Conservation (phyloP, 148 eudicot species). For the Vaccinium macrocarpon region DNA sequence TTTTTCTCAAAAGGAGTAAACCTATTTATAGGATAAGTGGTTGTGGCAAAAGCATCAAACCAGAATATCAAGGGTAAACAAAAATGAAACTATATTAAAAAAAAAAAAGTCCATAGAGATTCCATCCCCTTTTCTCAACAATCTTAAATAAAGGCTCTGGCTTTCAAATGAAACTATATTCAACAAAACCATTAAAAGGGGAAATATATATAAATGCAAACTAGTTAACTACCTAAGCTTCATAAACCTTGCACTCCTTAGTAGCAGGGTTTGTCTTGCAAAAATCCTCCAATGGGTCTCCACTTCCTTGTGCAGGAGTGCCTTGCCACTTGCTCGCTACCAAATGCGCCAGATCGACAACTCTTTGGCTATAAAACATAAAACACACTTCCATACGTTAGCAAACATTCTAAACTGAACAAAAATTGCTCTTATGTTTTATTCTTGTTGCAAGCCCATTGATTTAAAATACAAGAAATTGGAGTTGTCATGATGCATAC, state of each 20-base stretch:
- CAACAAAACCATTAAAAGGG: background rate
- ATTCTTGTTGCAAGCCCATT: background rate
- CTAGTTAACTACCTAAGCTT: constrained; percentile 26
- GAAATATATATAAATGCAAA: background rate
- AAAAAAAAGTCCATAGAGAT: background rate
- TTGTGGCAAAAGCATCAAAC: too few relatives aligned
- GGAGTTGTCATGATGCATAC: constrained; percentile 25
- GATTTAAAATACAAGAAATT: background rate
- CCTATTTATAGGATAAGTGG: too few relatives aligned
- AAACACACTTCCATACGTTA: background rate
- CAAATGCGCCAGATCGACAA: constrained; percentile 91
- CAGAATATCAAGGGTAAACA: too few relatives aligned
- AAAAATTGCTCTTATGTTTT: background rate
- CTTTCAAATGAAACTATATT: background rate
- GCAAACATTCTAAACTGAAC: background rate
- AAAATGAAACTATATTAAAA: too few relatives aligned
- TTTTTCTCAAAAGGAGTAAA: too few relatives aligned
- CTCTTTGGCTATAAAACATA: constrained; percentile 64
- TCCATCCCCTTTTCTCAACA: background rate
- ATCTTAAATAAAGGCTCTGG: background rate
- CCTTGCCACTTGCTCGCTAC: constrained; percentile 96
- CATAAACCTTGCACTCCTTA: constrained; percentile 93
- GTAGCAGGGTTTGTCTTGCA: constrained; percentile 91
- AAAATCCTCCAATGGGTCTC: constrained; percentile 92
- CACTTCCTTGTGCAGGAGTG: constrained; percentile 48